Base-by-base conservation (phyloP, 2,329 filamentous ascomycete genomes). In the Pyrenophora teres region DNA sequence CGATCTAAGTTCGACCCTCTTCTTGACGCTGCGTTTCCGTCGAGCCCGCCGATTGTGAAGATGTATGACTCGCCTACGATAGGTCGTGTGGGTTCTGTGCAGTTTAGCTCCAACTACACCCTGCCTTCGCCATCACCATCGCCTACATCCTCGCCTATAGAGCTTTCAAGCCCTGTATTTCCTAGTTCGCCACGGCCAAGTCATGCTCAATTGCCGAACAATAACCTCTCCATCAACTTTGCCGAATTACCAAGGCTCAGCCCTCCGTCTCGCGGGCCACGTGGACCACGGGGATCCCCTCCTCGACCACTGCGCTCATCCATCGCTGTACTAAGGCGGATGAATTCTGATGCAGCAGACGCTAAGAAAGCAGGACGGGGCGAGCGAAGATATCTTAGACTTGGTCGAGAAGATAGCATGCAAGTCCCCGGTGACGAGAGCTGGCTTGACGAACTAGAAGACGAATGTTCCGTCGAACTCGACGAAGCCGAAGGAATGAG, bases 331-430 rank as follows among this genome's bases (percentile, higher is more conserved):
- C 64, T 78, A 3, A 64, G 77, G 5, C 68, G 76, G 16, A 77
- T 77, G 76, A 78, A 78, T 56, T 74, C 71, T 21, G 75, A 77
- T 45, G 68, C 71, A 2, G 45, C 43, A 6, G 51, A 57, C 16
- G 55, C 57, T 4, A 53, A 54, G 19, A 56, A 54, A 12, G 46
- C 63, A 39, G 69, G 66, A 8, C 46, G 59, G 2, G 69, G 65
- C 7, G 71, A 70, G 42, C 58, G 74, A 0, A 67, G 73, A 5
- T 78, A 77, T 56, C 52, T 74, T 16, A 63, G 69, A n/a, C 61
- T 78, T 0, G 74, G 75, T 0, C 65, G 76, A 2, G 75, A 77
- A 57, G 68, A 64, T 6, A 69, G 64, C 39, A 56, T 64, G 23
- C 46, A 52, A 25, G 39, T 70, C 0, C 62, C 74, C 3, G 66